Percentiles rank a stretch among this genome's conserved stretches.
These are phyloP conservation scores for Limnanthes douglasii DNA, from an alignment of 345 rosid species.

Conservation along the genomic window DNA sequence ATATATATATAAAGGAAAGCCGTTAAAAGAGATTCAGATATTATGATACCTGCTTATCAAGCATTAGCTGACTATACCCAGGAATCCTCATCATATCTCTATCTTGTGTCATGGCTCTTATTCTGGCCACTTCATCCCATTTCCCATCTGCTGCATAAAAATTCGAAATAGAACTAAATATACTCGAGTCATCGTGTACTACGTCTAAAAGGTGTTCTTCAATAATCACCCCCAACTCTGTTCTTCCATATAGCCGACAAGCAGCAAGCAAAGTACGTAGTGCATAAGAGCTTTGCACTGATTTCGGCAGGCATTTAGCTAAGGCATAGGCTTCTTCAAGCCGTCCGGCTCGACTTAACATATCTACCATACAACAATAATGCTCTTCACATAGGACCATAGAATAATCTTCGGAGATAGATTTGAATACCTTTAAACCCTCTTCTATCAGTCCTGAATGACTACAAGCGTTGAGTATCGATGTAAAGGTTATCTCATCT, in stretches of 20 bases:
- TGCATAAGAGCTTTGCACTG: conserved; percentile 10
- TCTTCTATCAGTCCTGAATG: conserved; percentile 22
- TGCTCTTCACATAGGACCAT: conserved; percentile 12
- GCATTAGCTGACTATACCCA: conserved; percentile 11
- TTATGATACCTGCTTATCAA: conserved; percentile 1
- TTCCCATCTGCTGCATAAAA: conserved; percentile 19
- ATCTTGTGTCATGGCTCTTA: conserved; percentile 9
- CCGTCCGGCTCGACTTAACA: conserved; percentile 26
- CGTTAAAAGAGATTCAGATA: no score
- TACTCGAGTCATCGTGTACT: conserved; percentile 12
- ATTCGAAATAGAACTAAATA: conserved; percentile 12
- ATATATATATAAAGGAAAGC: no score
- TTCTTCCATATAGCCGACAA: conserved; percentile 11
- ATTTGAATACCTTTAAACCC: conserved; percentile 12
- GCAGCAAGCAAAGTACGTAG: conserved; percentile 19
- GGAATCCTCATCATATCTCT: conserved; percentile 11
- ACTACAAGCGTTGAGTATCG: conserved; percentile 22
- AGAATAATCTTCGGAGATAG: conserved; percentile 14
- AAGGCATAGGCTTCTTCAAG: conserved; percentile 32
- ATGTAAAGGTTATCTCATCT: conserved; percentile 19
- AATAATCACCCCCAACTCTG: conserved; percentile 14
- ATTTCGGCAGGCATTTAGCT: conserved; percentile 8
- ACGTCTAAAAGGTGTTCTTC: conserved; percentile 13
- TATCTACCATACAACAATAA: conserved; percentile 16
- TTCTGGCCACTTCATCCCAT: conserved; percentile 17